phyloP scores from a whole-genome alignment of 2,329 filamentous ascomycete genomes.

The Gliomastix tumulicola region DNA sequence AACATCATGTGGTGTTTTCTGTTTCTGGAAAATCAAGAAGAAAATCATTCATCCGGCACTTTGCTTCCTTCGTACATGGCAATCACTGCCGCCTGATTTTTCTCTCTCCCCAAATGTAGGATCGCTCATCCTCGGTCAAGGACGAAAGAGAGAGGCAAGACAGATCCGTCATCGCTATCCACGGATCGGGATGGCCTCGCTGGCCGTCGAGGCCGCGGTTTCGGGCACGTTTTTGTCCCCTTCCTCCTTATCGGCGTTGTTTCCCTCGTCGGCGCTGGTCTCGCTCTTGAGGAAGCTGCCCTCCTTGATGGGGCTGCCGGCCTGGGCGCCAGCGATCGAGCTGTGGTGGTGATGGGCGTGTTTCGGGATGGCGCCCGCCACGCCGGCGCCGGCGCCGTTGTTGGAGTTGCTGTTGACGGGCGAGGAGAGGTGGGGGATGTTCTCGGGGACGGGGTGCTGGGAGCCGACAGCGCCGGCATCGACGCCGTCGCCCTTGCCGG shows the following conservation, averaged over 20 bases:
- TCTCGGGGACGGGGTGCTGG: conserved; percentile 90
- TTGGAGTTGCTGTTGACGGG: conserved; percentile 38
- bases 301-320: conserved; percentile 84
- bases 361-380: conserved; percentile 24
- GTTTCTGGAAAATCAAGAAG: too few relatives aligned
- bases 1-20: too few relatives aligned
- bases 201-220: conserved; percentile 12
- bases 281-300: conserved; percentile 79
- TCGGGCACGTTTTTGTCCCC: conserved; percentile 31
- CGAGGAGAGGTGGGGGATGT: conserved; percentile 82
- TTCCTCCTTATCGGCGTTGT: conserved; percentile 23
- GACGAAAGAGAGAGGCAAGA: too few relatives aligned
- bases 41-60: too few relatives aligned
- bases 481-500: conserved; percentile 90
- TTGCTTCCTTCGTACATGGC: too few relatives aligned
- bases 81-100: too few relatives aligned
- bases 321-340: conserved; percentile 42
- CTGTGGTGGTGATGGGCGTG: conserved; percentile 30
- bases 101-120: too few relatives aligned
- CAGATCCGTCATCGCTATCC: conserved; percentile 38
- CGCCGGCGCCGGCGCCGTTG: conserved; percentile 16
- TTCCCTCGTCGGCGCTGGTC: conserved; percentile 58
- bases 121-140: too few relatives aligned
- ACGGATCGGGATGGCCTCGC: conserved; percentile 54
- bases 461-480: conserved; percentile 91